Evolutionary conservation across 2,329 filamentous ascomycete genomes (phyloP).

Genomic region (Dactylellina parvicollis): DNA sequence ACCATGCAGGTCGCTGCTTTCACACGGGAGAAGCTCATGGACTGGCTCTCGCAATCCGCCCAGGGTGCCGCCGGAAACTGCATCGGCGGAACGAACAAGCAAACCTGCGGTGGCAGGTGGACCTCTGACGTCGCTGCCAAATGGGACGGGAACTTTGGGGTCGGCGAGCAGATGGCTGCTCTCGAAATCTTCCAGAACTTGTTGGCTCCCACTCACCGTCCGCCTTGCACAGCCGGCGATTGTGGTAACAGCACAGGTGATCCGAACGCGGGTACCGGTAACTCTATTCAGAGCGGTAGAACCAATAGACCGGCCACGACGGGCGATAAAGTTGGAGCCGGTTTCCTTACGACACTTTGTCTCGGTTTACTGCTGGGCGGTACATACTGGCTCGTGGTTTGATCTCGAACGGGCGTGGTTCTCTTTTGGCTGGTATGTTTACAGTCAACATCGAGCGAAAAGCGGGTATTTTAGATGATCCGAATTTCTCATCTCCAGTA

Average conservation of each 20-base stretch:
- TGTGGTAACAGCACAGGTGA: conserved; percentile 70
- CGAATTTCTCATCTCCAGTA: conserved; percentile 9
- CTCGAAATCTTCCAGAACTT: conserved; percentile 73
- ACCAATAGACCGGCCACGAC: conserved; percentile 65
- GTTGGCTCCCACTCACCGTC: conserved; percentile 65
- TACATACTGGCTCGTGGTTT: conserved; percentile 67
- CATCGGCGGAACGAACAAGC: conserved; percentile 68
- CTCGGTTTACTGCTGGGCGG: conserved; percentile 68
- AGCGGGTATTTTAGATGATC: conserved; percentile 2
- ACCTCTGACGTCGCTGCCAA: conserved; percentile 35
- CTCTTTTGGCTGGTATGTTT: neutral
- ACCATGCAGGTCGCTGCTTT: conserved; percentile 72
- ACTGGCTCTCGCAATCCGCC: conserved; percentile 69
- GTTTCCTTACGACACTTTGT: conserved; percentile 71
- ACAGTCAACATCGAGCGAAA: conserved; percentile 10
- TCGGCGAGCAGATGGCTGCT: conserved; percentile 77
- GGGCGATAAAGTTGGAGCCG: conserved; percentile 75
- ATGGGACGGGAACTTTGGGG: conserved; percentile 71
- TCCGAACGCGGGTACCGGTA: conserved; percentile 60
- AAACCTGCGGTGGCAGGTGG: conserved; percentile 75
- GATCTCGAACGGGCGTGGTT: conserved; percentile 15
- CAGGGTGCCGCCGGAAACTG: conserved; percentile 71
- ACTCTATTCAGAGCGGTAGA: conserved; percentile 57
- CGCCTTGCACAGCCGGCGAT: conserved; percentile 65
- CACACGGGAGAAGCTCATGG: conserved; percentile 67